A percentile compares a stretch with the other conserved stretches of the same genome.
These are phyloP conservation scores for Zopfia rhizophila DNA, from an alignment of 2,329 filamentous ascomycete species.

Conservation along the genomic window DNA sequence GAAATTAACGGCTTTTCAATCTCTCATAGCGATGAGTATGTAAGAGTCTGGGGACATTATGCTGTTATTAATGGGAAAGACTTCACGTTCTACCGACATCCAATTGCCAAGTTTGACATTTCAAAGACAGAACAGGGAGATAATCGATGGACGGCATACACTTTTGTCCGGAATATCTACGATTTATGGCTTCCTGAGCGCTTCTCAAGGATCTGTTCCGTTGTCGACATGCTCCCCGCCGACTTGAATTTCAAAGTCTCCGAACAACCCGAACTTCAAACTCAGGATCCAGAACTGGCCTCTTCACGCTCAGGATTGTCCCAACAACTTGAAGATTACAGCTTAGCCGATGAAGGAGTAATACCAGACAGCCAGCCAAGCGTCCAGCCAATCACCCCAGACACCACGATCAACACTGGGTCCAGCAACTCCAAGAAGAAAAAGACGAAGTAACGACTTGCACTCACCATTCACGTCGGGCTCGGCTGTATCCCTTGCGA, in stretches of 20 bases:
- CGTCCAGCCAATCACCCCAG: slow-evolving; percentile 18
- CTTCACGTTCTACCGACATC: slow-evolving; percentile 27
- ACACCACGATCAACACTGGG: slow-evolving; percentile 17
- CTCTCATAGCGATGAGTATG: slow-evolving; percentile 26
- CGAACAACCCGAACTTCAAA: slow-evolving; percentile 8
- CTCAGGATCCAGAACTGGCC: slow-evolving; percentile 7
- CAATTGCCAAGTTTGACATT: slow-evolving; percentile 24
- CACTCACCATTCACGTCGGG: slow-evolving; percentile 9
- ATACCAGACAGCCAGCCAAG: slow-evolving; percentile 22
- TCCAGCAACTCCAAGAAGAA: slow-evolving; percentile 16
- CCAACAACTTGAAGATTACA: slow-evolving; percentile 16
- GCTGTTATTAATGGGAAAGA: slow-evolving; percentile 25
- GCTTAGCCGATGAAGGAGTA: slow-evolving; percentile 15
- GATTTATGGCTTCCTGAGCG: slow-evolving; percentile 21
- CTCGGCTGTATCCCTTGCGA: slow-evolving; percentile 11
- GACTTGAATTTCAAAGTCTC: slow-evolving; percentile 15
- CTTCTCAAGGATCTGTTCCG: slow-evolving; percentile 21
- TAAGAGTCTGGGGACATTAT: slow-evolving; percentile 30
- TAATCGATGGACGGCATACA: slow-evolving; percentile 12
- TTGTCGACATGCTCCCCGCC: slow-evolving; percentile 20
- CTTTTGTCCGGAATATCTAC: slow-evolving; percentile 20
- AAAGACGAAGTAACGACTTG: slow-evolving; percentile 4
- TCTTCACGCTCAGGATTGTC: slow-evolving; percentile 26
- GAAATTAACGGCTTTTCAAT: slow-evolving; percentile 31
- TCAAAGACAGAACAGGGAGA: slow-evolving; percentile 13